These are phyloP conservation scores for Penicillium sp. DNA, from an alignment of 2,329 filamentous ascomycete species.

Conservation along the genomic window DNA sequence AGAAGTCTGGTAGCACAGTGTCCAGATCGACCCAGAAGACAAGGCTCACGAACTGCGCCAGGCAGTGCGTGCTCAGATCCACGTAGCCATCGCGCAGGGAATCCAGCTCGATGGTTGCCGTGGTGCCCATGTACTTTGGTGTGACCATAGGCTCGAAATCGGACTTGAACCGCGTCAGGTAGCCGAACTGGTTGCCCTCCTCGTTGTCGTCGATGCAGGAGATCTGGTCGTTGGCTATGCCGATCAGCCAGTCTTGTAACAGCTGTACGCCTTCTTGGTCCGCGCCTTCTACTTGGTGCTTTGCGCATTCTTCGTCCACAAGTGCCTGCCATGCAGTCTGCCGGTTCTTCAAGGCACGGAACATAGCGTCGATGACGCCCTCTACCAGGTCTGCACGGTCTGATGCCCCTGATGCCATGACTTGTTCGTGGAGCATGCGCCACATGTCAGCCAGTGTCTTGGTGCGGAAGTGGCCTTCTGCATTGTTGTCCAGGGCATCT, in stretches of 20 bases:
- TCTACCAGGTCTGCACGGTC: constrained; percentile 87
- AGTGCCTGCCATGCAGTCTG: constrained; percentile 85
- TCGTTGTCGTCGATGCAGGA: constrained; percentile 88
- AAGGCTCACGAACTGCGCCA: constrained; percentile 78
- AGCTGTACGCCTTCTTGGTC: constrained; percentile 68
- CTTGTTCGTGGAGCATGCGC: constrained; percentile 94
- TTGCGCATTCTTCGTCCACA: constrained; percentile 77
- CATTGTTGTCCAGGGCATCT: constrained; percentile 80
- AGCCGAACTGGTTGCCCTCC: constrained; percentile 73
- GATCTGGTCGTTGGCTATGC: constrained; percentile 97
- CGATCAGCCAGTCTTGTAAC: constrained; percentile 85
- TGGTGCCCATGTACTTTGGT: constrained; percentile 70
- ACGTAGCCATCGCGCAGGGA: constrained; percentile 86
- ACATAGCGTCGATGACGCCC: constrained; percentile 95
- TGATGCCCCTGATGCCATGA: constrained; percentile 79
- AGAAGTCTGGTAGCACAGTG: constrained; percentile 79
- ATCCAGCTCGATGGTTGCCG: constrained; percentile 69
- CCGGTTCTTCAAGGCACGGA: constrained; percentile 75
- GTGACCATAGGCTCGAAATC: constrained; percentile 80
- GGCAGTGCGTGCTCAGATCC: constrained; percentile 90
- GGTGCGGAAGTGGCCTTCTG: constrained; percentile 87
- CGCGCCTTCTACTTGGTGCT: constrained; percentile 58
- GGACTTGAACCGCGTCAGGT: constrained; percentile 80
- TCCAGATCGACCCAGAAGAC: constrained; percentile 91
- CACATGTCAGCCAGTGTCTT: constrained; percentile 92